These are phyloP conservation scores for Malus hybrid DNA, from an alignment of 331 rosid genomes.

Conservation along the genomic window DNA sequence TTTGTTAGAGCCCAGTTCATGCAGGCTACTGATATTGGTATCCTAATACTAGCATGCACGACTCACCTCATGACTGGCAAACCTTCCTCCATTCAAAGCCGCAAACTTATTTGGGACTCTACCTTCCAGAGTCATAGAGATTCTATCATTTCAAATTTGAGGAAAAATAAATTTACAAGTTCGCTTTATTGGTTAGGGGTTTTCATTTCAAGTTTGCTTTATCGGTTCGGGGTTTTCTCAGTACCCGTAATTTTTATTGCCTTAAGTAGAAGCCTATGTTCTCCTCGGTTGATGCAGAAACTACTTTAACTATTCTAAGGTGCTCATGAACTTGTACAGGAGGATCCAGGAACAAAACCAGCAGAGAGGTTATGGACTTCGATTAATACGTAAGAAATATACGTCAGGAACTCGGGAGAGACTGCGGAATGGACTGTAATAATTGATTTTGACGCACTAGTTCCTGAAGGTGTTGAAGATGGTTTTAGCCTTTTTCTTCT, in stretches of 20 bases:
- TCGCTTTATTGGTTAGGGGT: too few species aligned
- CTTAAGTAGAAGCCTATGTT: neutral
- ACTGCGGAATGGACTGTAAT: conserved; percentile 41
- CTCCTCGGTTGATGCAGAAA: neutral
- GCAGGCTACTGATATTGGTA: too few species aligned
- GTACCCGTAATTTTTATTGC: neutral
- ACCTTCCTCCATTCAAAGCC: too few species aligned
- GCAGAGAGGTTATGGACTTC: conserved; percentile 43
- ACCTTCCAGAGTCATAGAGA: too few species aligned
- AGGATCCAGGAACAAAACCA: conserved; percentile 50
- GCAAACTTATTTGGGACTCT: too few species aligned
- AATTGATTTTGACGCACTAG: conserved; percentile 43
- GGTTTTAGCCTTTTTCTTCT: neutral
- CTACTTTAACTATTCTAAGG: neutral
- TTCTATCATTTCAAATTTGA: too few species aligned
- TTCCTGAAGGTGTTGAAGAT: conserved; percentile 18
- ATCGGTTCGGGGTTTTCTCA: too few species aligned
- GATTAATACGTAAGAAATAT: conserved; percentile 40
- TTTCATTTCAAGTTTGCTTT: too few species aligned
- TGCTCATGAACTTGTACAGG: neutral
- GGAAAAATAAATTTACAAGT: neutral
- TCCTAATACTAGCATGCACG: too few species aligned
- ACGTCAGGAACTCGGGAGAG: conserved; percentile 17
- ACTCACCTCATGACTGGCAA: too few species aligned
- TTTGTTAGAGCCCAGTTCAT: too few species aligned